These are phyloP conservation scores for Eustoma russellianum DNA, from an alignment of 257 asterid genomes.

Conservation along the genomic window DNA sequence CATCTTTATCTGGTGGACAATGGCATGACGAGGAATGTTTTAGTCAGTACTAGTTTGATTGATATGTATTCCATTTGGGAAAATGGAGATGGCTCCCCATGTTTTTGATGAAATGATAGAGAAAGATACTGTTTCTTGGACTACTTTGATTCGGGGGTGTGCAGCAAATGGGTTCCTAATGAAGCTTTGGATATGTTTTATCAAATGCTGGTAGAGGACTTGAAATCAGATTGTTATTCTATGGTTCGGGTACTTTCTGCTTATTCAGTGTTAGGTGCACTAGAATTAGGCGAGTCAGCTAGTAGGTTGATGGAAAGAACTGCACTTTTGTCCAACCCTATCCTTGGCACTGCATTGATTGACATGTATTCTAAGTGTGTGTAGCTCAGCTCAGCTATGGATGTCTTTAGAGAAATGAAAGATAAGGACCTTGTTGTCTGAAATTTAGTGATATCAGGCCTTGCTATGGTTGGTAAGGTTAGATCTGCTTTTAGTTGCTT, in stretches of 20 bases:
- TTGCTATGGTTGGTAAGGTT: constrained; percentile 37
- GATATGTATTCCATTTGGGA: constrained; percentile 37
- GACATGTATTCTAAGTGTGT: constrained; percentile 42
- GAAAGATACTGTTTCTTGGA: constrained; percentile 39
- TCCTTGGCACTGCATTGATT: constrained; percentile 35
- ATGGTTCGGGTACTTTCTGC: constrained; percentile 46
- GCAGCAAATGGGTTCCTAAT: constrained; percentile 36
- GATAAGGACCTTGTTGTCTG: constrained; percentile 32
- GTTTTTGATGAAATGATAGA: constrained; percentile 33
- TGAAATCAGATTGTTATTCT: constrained; percentile 28
- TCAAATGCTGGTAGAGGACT: constrained; percentile 16
- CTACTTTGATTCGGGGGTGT: constrained; percentile 40
- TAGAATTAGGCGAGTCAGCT: constrained; percentile 38
- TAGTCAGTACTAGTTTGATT: constrained; percentile 30
- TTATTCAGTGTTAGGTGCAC: constrained; percentile 36
- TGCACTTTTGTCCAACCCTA: constrained; percentile 28
- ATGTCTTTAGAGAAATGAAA: constrained; percentile 24
- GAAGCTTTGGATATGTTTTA: constrained; percentile 32
- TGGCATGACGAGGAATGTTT: constrained; percentile 30
- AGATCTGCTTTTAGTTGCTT: constrained; percentile 33
- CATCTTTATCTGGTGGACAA: constrained; percentile 18
- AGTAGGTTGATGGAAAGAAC: constrained; percentile 21
- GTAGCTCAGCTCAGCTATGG: constrained; percentile 24
- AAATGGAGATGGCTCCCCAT: constrained; percentile 28
- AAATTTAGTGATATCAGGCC: constrained; percentile 32